Conservation (phyloP, 352 stramenopile genomes). For the Pythium periplocum region DNA sequence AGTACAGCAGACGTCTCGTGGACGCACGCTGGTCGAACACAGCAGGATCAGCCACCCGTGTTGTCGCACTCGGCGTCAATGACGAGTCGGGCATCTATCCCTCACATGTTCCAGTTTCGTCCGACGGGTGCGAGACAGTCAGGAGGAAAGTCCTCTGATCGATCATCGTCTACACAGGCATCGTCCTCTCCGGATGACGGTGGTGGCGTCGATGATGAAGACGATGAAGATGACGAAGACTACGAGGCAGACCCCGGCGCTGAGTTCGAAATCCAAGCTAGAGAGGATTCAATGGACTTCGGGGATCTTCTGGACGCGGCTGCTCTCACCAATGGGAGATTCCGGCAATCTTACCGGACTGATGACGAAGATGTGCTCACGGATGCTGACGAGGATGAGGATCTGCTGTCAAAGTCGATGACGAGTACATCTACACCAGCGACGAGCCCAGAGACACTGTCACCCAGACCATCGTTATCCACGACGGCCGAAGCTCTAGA, state of each 20-base stretch:
- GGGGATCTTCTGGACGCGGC: slow-evolving; percentile 18
- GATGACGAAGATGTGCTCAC: slow-evolving; percentile 11
- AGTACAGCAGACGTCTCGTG: slow-evolving; percentile 19
- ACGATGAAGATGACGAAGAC: slow-evolving; percentile 17
- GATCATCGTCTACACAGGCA: slow-evolving; percentile 22
- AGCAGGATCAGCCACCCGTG: too few relatives aligned
- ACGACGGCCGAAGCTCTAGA: neutral
- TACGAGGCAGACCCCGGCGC: slow-evolving; percentile 15
- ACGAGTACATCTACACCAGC: neutral
- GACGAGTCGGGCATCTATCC: slow-evolving; percentile 19
- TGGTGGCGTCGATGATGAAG: slow-evolving; percentile 16
- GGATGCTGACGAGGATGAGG: slow-evolving; percentile 15
- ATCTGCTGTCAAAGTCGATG: slow-evolving; percentile 19
- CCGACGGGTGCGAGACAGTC: slow-evolving; percentile 16
- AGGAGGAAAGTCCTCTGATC: slow-evolving; percentile 29
- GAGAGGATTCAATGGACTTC: slow-evolving; percentile 23
- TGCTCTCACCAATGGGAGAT: slow-evolving; percentile 6
- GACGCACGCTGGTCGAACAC: too few relatives aligned
- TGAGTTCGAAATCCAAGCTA: slow-evolving; percentile 3
- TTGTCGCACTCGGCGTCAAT: too few relatives aligned
- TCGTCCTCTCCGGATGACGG: slow-evolving; percentile 18
- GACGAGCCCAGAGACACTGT: neutral
- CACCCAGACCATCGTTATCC: neutral
- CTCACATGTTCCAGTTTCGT: slow-evolving; percentile 66
- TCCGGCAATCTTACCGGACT: slow-evolving; percentile 7